A percentile compares a stretch with the other conserved stretches of the same genome.
Conservation (phyloP, 2,329 filamentous ascomycete species). For the Microcyclosporella mali region DNA sequence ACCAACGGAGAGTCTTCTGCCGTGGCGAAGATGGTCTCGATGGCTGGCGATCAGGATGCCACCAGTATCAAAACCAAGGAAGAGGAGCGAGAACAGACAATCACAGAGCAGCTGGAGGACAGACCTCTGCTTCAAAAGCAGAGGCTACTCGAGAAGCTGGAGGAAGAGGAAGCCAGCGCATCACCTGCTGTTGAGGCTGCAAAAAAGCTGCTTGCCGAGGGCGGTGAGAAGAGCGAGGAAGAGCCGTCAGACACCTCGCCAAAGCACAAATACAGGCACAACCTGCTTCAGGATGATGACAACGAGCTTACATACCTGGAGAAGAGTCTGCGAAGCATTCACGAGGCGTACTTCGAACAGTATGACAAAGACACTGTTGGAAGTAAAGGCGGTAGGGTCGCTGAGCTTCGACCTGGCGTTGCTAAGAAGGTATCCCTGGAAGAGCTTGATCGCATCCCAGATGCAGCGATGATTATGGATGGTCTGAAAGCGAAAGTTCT, state of each 20-base stretch:
- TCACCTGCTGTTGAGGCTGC: conserved; percentile 45
- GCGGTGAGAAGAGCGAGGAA: conserved; percentile 36
- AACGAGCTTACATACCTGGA: conserved; percentile 72
- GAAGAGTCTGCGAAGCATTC: conserved; percentile 66
- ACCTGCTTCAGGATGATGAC: conserved; percentile 82
- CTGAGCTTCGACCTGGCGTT: conserved; percentile 47
- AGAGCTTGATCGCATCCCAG: conserved; percentile 61
- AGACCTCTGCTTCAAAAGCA: conserved; percentile 88
- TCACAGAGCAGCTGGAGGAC: conserved; percentile 84
- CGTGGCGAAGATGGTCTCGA: conserved; percentile 68
- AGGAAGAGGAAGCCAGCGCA: conserved; percentile 51
- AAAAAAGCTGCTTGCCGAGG: conserved; percentile 28
- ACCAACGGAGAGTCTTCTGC: conserved; percentile 49
- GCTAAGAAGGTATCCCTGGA: conserved; percentile 44
- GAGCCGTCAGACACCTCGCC: conserved; percentile 20
- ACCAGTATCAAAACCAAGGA: conserved; percentile 66
- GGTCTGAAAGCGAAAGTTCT: conserved; percentile 72
- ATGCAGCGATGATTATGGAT: conserved; percentile 80
- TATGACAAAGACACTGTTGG: conserved; percentile 57
- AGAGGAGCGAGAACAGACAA: conserved; percentile 76
- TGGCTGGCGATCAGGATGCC: conserved; percentile 65
- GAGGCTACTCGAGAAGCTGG: conserved; percentile 71
- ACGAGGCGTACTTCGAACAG: conserved; percentile 73
- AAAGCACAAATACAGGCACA: conserved; percentile 51
- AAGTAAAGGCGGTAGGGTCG: conserved; percentile 42